phyloP scores from a whole-genome alignment of 306 rosid species.

The Crotalaria pallida region DNA sequence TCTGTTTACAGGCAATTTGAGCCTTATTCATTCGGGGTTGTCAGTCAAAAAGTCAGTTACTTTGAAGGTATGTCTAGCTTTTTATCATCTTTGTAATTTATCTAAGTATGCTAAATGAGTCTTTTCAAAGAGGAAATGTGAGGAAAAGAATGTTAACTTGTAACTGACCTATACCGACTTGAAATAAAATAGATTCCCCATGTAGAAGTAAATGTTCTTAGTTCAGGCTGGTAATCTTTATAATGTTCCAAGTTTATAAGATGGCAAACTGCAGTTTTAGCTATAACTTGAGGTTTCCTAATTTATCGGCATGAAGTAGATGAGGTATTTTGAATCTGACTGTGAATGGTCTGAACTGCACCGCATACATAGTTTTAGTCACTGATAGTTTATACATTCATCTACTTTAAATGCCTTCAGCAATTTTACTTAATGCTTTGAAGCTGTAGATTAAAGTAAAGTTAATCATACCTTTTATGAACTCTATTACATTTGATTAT shows the following conservation, averaged over 20 bases:
- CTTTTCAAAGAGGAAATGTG: conserved; percentile 17
- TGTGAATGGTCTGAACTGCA: neutral
- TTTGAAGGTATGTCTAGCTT: conserved; percentile 42
- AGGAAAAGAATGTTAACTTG: neutral
- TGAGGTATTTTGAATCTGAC: neutral
- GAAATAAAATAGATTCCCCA: neutral
- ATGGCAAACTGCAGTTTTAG: neutral
- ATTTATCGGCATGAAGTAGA: neutral
- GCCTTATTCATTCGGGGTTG: conserved; percentile 50
- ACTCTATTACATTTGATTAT: conserved; percentile 7
- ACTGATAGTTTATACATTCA: neutral
- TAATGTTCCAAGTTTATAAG: conserved; percentile 5
- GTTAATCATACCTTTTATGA: conserved; percentile 8
- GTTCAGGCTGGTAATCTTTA: neutral
- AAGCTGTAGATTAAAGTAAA: neutral
- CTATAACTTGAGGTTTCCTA: neutral
- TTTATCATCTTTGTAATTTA: conserved; percentile 7
- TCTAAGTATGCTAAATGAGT: neutral
- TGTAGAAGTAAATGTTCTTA: conserved; percentile 1
- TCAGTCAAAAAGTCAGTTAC: conserved; percentile 49
- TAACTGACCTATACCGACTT: neutral
- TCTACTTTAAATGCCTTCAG: neutral
- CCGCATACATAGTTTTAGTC: neutral
- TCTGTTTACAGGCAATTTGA: conserved; percentile 48
- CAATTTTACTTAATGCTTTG: neutral